Percentiles rank a stretch among this genome's conserved stretches.
phyloP scores from a whole-genome alignment of 2,329 filamentous ascomycete genomes.

The Colletotrichum karsti region DNA sequence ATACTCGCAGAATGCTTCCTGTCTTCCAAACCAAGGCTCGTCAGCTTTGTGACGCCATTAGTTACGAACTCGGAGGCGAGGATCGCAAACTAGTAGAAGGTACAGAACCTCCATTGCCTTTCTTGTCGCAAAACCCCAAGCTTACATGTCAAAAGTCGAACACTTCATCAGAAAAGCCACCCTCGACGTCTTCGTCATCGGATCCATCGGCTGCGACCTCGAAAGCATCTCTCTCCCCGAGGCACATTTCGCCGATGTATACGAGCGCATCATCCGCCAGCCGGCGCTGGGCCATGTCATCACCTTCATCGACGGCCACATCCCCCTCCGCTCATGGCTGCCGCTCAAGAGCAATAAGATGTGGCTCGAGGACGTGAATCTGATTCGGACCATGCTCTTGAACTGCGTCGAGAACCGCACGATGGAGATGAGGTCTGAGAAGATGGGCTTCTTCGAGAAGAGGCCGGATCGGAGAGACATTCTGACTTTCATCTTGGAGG shows the following conservation, averaged over 20 bases:
- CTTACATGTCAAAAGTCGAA: slow-evolving; percentile 32
- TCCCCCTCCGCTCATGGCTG: slow-evolving; percentile 43
- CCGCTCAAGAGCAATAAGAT: slow-evolving; percentile 47
- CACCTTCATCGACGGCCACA: slow-evolving; percentile 39
- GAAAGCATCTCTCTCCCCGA: slow-evolving; percentile 33
- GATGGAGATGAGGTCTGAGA: slow-evolving; percentile 34
- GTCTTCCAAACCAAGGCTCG: slow-evolving; percentile 44
- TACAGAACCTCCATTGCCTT: not conserved
- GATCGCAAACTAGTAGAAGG: slow-evolving; percentile 36
- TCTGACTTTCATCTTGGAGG: slow-evolving; percentile 37
- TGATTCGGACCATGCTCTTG: slow-evolving; percentile 43
- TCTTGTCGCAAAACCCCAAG: not conserved
- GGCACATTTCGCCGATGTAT: slow-evolving; percentile 39
- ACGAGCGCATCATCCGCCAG: slow-evolving; percentile 41
- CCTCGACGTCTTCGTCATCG: slow-evolving; percentile 44
- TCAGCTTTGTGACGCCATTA: slow-evolving; percentile 38
- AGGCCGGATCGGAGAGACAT: slow-evolving; percentile 32
- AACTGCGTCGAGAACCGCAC: slow-evolving; percentile 36
- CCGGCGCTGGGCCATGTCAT: slow-evolving; percentile 36
- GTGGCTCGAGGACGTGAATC: slow-evolving; percentile 43
- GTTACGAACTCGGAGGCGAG: slow-evolving; percentile 34
- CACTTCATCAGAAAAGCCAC: slow-evolving; percentile 39
- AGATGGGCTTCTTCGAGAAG: slow-evolving; percentile 29
- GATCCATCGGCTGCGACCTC: slow-evolving; percentile 43
- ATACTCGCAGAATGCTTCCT: slow-evolving; percentile 45